A percentile compares a stretch with the other conserved stretches of the same genome.
Evolutionary conservation across 441 rosid genomes (phyloP).

Genomic region (Francoa sonchifolia): DNA sequence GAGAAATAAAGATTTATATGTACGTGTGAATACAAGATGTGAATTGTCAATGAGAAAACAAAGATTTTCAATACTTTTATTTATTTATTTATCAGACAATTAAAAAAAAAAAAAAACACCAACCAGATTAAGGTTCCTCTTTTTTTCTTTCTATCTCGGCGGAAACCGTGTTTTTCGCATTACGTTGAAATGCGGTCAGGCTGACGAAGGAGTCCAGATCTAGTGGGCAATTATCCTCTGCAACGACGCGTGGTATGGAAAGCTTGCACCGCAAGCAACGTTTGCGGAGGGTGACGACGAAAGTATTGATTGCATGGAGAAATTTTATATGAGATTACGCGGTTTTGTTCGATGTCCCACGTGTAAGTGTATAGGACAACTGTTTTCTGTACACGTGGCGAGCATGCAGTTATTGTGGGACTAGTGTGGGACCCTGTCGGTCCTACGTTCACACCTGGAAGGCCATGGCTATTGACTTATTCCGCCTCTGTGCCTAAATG

Average conservation of each 20-base stretch:
- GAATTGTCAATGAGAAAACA: constrained; percentile 34
- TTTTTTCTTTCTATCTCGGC: constrained; percentile 53
- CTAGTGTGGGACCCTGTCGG: background rate
- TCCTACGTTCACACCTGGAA: no score
- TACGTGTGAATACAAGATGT: constrained; percentile 43
- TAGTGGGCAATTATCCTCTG: constrained; percentile 21
- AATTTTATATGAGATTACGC: background rate
- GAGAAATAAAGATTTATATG: constrained; percentile 18
- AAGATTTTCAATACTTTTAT: constrained; percentile 4
- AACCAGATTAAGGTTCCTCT: no score
- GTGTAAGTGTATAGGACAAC: background rate
- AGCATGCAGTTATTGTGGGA: background rate
- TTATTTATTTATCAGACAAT: constrained; percentile 25
- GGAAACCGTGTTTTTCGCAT: constrained; percentile 39
- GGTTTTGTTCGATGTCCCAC: background rate
- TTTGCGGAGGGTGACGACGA: background rate
- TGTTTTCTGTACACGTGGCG: background rate
- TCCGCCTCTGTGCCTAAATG: background rate
- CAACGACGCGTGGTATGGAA: constrained; percentile 15
- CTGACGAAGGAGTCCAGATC: constrained; percentile 23
- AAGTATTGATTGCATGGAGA: background rate
- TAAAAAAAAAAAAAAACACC: constrained; percentile 8
- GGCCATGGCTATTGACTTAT: no score
- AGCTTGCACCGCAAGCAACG: constrained; percentile 25
- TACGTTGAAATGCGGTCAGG: constrained; percentile 52